Base-by-base conservation (phyloP, 805 yeast genomes). In the Geotrichum ghanense region DNA sequence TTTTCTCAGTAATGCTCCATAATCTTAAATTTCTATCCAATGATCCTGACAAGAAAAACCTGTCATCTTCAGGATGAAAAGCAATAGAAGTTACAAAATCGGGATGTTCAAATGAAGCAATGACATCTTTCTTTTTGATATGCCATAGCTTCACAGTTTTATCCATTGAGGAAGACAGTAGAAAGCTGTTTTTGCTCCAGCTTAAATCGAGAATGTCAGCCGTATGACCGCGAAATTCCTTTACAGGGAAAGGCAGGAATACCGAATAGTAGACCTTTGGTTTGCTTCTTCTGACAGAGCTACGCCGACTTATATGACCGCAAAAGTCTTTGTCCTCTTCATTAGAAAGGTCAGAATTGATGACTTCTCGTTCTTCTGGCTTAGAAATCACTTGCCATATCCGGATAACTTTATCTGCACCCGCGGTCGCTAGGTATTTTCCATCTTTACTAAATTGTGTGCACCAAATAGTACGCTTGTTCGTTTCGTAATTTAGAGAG, bases 141-240 rank as follows among this genome's bases (percentile, higher is more conserved):
- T 89, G 94, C 96, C 97, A 89, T 42, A 89, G 65, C 52, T 76
- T 75, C 1, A 79, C 95, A 0, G 94, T 81, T 51, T 76, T 74
- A 63, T 89, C 97, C 81, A 84, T 83, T 1, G 95, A 83, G 2
- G 92, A 80, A 0, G 92, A 72, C 1, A 87, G 60, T 24, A 90
- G 60, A 54, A 89, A 89, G 59, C 81, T 81, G 63, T 87, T 88
- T 55, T 81, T 81, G 45, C 94, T 82, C 97, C 97, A 89, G 56
- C 84, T 85, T 26, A 89, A 58, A 9, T 83, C 76, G n/a, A 86
- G 61, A 14, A 90, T 72, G 49, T 86, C 83, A 42, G 74, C 75
- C 0, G 74, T 62, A 62, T 90, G 97, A 16, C 84, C 92, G 39
- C 60, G 63, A 51, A 78, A 82, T 12, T 72, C 72, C 24, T 75